phyloP scores from a whole-genome alignment of 2,329 filamentous ascomycete genomes.

The Simplicillium sp. region DNA sequence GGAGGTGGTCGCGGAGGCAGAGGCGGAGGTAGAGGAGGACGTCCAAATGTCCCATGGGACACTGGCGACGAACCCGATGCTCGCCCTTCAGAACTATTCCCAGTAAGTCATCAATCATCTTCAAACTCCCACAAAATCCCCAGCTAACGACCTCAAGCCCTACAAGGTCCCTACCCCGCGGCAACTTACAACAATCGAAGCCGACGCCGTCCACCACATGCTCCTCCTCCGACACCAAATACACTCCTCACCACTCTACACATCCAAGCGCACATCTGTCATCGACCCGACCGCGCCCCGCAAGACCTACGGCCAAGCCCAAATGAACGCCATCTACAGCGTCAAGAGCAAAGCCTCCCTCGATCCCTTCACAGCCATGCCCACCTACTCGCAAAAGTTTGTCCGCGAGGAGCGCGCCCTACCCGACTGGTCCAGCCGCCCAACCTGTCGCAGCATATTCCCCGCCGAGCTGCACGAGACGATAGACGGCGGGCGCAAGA shows the following conservation, averaged over 20 bases:
- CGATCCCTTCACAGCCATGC: conserved; percentile 49
- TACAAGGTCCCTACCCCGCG: conserved; percentile 39
- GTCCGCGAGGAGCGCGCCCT: conserved; percentile 39
- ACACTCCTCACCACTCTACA: conserved; percentile 46
- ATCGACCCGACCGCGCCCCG: conserved; percentile 28
- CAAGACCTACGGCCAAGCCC: conserved; percentile 45
- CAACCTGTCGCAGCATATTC: conserved; percentile 44
- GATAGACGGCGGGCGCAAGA: conserved; percentile 33
- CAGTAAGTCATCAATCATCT: conserved; percentile 25
- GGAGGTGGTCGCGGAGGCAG: conserved; percentile 22
- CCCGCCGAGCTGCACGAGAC: conserved; percentile 46
- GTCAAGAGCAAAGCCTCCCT: conserved; percentile 44
- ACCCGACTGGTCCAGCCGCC: conserved; percentile 41
- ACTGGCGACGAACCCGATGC: conserved; percentile 45
- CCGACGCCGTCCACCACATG: conserved; percentile 37
- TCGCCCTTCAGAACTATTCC: conserved; percentile 50
- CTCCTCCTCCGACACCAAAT: conserved; percentile 47
- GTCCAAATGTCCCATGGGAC: conserved; percentile 41
- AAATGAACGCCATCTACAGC: conserved; percentile 47
- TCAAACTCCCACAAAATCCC: neutral
- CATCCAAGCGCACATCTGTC: conserved; percentile 36
- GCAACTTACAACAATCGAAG: conserved; percentile 32
- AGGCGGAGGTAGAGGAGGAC: conserved; percentile 35
- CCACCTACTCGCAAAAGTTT: conserved; percentile 49
- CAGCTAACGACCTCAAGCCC: conserved; percentile 23